These are phyloP conservation scores for Chlorella variabilis DNA, from an alignment of 163 green algal species.

Conservation along the genomic window DNA sequence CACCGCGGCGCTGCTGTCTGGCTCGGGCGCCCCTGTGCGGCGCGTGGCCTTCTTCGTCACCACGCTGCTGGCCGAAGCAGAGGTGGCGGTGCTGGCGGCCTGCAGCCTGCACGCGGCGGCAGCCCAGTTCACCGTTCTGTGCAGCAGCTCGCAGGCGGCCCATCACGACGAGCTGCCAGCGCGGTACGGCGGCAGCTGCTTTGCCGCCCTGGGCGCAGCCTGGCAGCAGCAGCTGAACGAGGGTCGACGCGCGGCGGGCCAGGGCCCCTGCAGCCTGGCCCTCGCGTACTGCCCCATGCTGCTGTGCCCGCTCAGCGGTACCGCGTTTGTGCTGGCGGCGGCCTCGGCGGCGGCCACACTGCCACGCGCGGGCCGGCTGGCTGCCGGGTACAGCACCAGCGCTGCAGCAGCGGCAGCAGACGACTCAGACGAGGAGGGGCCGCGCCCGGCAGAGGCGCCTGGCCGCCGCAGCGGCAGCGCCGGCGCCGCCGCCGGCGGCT, in stretches of 20 bases:
- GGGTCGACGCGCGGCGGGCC: not conserved
- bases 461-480: not conserved
- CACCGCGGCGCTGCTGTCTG: slow-evolving; percentile 2
- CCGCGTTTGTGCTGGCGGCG: slow-evolving; percentile 30
- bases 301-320: slow-evolving; percentile 18
- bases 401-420: not conserved
- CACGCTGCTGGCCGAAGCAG: slow-evolving; percentile 25
- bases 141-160: not conserved
- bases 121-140: slow-evolving; percentile 22
- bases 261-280: slow-evolving; percentile 22
- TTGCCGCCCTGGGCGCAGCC: not conserved
- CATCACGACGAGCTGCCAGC: slow-evolving; percentile 33
- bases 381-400: not conserved
- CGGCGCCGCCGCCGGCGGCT: not conserved
- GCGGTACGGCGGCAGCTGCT: slow-evolving; percentile 14
- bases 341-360: not conserved
- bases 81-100: slow-evolving; percentile 19
- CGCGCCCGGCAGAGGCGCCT: not conserved
- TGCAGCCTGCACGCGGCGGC: not conserved
- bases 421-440: slow-evolving; percentile 19
- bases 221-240: slow-evolving; percentile 32
- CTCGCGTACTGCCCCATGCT: slow-evolving; percentile 17
- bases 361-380: not conserved
- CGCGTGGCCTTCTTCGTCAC: slow-evolving; percentile 21
- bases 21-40: not conserved